Conservation (phyloP, 345 rosid genomes). For the Eutrema yunnanense region DNA sequence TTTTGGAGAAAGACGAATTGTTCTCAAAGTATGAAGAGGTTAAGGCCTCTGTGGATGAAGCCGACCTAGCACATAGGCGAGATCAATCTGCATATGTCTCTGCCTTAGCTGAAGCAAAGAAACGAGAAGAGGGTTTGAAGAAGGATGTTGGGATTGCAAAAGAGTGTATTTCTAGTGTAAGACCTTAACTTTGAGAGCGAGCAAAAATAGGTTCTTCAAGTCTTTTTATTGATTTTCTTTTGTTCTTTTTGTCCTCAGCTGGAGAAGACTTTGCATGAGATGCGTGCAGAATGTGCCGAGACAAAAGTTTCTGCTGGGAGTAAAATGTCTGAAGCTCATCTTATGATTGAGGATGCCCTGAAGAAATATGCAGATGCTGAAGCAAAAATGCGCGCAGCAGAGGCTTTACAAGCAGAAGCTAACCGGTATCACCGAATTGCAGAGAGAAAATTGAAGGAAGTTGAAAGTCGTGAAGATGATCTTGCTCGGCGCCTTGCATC, state of each 20-base stretch:
- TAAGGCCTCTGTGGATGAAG: slow-evolving; percentile 62
- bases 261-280: slow-evolving; percentile 92
- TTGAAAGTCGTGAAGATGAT: slow-evolving; percentile 83
- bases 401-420: slow-evolving; percentile 71
- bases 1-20: slow-evolving; percentile 70
- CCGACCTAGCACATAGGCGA: slow-evolving; percentile 51
- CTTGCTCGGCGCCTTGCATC: slow-evolving; percentile 48
- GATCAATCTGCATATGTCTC: slow-evolving; percentile 62
- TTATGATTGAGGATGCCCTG: slow-evolving; percentile 63
- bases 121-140: slow-evolving; percentile 73
- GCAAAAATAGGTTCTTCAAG: background rate
- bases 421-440: slow-evolving; percentile 59
- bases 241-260: slow-evolving; percentile 36
- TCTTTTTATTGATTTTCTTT: background rate
- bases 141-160: slow-evolving; percentile 80
- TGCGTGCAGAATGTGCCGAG: slow-evolving; percentile 94
- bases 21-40: slow-evolving; percentile 52
- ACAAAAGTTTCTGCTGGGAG: slow-evolving; percentile 70
- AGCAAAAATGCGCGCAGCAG: slow-evolving; percentile 56
- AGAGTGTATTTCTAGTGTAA: slow-evolving; percentile 87
- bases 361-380: slow-evolving; percentile 63
- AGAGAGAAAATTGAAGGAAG: slow-evolving; percentile 84
- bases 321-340: slow-evolving; percentile 59
- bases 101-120: slow-evolving; percentile 64
- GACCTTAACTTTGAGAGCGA: slow-evolving; percentile 14